Evolutionary conservation across 176 grass and related monocot species (phyloP), one percentile per base, ranked within the genome.

Genomic region (Zea luxurians): DNA sequence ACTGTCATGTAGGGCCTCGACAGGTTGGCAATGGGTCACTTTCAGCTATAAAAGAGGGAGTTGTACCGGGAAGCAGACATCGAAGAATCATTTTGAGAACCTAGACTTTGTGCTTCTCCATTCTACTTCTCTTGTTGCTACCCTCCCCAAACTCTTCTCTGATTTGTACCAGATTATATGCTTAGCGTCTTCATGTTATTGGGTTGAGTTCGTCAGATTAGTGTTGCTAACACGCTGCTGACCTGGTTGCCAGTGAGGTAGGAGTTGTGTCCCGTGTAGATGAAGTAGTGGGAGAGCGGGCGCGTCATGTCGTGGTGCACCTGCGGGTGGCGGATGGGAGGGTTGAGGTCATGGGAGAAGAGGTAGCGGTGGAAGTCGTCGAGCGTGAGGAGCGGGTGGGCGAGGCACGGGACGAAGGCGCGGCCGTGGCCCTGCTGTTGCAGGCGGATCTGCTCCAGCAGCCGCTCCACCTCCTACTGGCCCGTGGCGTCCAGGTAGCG

Each of bases 161-260:
- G n/a, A n/a, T n/a, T n/a, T n/a, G n/a, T n/a, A n/a, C n/a, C n/a
- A n/a, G n/a, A n/a, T n/a, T n/a, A n/a, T n/a, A n/a, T n/a, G n/a
- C n/a, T n/a, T n/a, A n/a, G n/a, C n/a, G n/a, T n/a, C n/a, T n/a
- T n/a, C n/a, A n/a, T n/a, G n/a, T n/a, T n/a, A n/a, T n/a, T n/a
- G n/a, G n/a, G n/a, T n/a, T n/a, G n/a, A n/a, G n/a, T n/a, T n/a
- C n/a, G n/a, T n/a, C n/a, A n/a, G n/a, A n/a, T n/a, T n/a, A n/a
- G n/a, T n/a, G n/a, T n/a, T n/a, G n/a, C n/a, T n/a, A n/a, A n/a
- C n/a, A n/a, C n/a, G n/a, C 96, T 94, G 86, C 86, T 92, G 70
- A 98, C 92, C 83, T 94, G 96, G 83, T 98, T 98, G 9, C 96
- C 96, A 18, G 96, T 98, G 87, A 98, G 91, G 80, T 98, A 98